Percentiles rank a stretch among this genome's conserved stretches.
phyloP scores from a whole-genome alignment of 345 rosid species.

The Moricandia arvensis region DNA sequence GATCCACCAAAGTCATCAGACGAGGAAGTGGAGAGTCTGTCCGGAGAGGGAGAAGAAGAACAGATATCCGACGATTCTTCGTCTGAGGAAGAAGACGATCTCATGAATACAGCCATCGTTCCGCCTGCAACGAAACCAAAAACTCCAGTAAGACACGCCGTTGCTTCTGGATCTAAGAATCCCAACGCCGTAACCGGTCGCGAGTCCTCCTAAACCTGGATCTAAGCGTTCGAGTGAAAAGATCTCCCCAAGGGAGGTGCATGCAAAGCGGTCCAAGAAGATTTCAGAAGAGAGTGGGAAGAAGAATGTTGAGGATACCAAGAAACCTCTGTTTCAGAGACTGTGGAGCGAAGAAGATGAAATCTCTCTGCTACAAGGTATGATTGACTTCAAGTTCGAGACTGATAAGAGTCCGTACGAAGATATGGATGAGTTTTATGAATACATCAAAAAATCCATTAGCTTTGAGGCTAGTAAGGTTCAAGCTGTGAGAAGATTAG shows the following conservation, averaged over 20 bases:
- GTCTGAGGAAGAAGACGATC: background rate
- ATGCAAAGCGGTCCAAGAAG: constrained; percentile 21
- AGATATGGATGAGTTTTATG: too few species aligned
- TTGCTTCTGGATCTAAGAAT: background rate
- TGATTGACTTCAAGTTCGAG: constrained; percentile 30
- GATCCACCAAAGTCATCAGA: too few species aligned
- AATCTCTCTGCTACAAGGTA: constrained; percentile 34
- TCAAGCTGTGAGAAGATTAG: constrained; percentile 39
- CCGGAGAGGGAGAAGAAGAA: background rate
- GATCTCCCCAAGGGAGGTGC: background rate
- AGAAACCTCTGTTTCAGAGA: constrained; percentile 13
- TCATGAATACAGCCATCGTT: background rate
- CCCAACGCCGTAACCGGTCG: background rate
- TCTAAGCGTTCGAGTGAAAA: background rate
- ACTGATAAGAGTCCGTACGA: constrained; percentile 18
- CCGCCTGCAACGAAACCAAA: background rate
- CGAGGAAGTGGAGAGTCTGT: constrained; percentile 6
- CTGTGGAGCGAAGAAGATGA: constrained; percentile 49
- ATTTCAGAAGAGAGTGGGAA: too few species aligned
- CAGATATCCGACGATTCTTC: constrained; percentile 7
- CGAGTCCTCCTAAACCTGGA: background rate
- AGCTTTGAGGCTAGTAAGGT: constrained; percentile 21
- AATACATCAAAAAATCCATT: background rate
- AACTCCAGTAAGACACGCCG: background rate
- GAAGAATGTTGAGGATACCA: background rate